These are phyloP conservation scores for Chrysoporthe deuterocubensis DNA, from an alignment of 2,329 filamentous ascomycete genomes.

Conservation along the genomic window DNA sequence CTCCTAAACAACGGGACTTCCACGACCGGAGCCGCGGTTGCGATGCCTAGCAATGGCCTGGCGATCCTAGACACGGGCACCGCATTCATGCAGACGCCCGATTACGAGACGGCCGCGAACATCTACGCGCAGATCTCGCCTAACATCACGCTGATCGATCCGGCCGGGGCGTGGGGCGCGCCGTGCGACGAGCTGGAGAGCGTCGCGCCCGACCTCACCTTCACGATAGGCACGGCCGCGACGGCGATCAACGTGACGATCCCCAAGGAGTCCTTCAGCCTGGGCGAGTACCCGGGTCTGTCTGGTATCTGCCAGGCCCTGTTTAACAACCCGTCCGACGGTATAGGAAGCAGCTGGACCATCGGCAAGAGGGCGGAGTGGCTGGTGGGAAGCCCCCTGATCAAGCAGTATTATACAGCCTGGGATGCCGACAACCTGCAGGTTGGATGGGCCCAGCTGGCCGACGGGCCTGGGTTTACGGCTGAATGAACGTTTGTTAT, in stretches of 20 bases:
- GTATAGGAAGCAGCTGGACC: slow-evolving; percentile 26
- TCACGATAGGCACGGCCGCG: slow-evolving; percentile 35
- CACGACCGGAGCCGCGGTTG: slow-evolving; percentile 19
- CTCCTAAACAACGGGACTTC: slow-evolving; percentile 28
- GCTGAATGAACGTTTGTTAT: background rate
- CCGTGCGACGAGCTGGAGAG: slow-evolving; percentile 37
- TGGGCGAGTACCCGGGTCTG: slow-evolving; percentile 38
- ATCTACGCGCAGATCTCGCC: slow-evolving; percentile 39
- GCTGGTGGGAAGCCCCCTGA: slow-evolving; percentile 39
- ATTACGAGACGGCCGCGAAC: slow-evolving; percentile 35
- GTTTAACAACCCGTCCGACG: slow-evolving; percentile 33
- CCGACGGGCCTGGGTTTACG: slow-evolving; percentile 13
- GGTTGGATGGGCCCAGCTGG: slow-evolving; percentile 33
- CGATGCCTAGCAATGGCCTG: slow-evolving; percentile 23
- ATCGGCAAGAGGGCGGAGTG: slow-evolving; percentile 33
- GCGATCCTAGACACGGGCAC: slow-evolving; percentile 40
- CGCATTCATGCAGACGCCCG: slow-evolving; percentile 38
- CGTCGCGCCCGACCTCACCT: slow-evolving; percentile 36
- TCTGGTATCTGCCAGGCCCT: slow-evolving; percentile 40
- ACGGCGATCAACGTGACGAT: slow-evolving; percentile 37
- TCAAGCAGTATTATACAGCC: slow-evolving; percentile 43
- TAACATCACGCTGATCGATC: slow-evolving; percentile 38
- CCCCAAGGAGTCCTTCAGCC: slow-evolving; percentile 38
- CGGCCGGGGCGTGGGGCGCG: slow-evolving; percentile 40
- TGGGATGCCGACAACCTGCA: slow-evolving; percentile 38